Evolutionary conservation across 2,329 filamentous ascomycete species (phyloP).

Genomic region (Dissoconium aciculare): DNA sequence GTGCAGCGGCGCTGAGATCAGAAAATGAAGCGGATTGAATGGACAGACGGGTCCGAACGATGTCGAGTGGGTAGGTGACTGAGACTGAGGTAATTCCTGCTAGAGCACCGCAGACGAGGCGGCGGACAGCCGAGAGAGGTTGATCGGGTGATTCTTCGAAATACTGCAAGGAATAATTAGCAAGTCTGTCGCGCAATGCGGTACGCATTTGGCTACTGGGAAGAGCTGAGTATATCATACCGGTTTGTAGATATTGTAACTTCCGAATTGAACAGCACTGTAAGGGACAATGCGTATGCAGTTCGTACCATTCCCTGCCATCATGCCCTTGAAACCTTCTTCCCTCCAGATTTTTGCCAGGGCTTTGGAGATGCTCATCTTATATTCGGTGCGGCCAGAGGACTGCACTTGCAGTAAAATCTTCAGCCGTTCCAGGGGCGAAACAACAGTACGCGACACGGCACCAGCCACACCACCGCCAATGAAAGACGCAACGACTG

Average conservation of each 20-base stretch:
- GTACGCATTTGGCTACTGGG: too few species aligned
- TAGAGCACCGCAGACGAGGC: conserved; percentile 76
- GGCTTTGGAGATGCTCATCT: conserved; percentile 76
- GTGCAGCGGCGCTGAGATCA: conserved; percentile 48
- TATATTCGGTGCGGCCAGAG: conserved; percentile 79
- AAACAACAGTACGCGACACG: conserved; percentile 94
- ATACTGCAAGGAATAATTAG: conserved; percentile 34
- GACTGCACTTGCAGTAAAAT: conserved; percentile 97
- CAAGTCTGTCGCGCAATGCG: neutral
- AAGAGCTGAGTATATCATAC: conserved; percentile 38
- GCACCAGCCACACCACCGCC: conserved; percentile 88
- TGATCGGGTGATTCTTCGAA: conserved; percentile 63
- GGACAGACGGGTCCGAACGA: conserved; percentile 85
- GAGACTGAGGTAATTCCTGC: conserved; percentile 93
- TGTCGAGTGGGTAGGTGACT: conserved; percentile 91
- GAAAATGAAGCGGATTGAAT: conserved; percentile 96
- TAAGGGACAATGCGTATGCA: conserved; percentile 97
- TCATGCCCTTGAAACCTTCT: conserved; percentile 92
- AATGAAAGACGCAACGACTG: conserved; percentile 80
- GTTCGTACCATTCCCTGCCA: conserved; percentile 96
- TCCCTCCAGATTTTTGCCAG: conserved; percentile 91
- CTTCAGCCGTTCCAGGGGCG: conserved; percentile 86
- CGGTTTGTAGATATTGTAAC: conserved; percentile 93
- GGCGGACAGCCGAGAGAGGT: conserved; percentile 56
- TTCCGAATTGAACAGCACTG: conserved; percentile 94